phyloP scores from a whole-genome alignment of 169 alveolate genomes.

The Plasmodium gaboni region DNA sequence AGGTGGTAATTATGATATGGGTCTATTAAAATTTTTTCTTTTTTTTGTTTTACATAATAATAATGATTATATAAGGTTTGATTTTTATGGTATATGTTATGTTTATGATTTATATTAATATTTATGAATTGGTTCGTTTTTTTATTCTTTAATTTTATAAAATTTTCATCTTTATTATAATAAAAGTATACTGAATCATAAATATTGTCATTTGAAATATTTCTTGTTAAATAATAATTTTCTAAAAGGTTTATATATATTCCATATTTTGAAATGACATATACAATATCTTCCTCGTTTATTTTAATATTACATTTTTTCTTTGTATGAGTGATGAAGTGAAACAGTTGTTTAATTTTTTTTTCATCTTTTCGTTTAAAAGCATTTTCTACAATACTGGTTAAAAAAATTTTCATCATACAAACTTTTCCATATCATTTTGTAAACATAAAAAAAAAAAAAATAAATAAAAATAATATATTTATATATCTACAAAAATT shows the following conservation, averaged over 20 bases:
- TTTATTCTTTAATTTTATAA: no score
- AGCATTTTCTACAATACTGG: background rate
- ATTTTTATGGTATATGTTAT: no score
- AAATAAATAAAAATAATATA: no score
- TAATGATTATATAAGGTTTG: no score
- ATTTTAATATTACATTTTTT: background rate
- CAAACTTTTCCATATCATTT: background rate
- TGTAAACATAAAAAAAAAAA: background rate
- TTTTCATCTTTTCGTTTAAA: constrained; percentile 26
- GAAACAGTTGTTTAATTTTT: constrained; percentile 22
- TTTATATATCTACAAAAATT: no score
- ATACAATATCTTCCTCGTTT: constrained; percentile 19
- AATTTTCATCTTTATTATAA: no score
- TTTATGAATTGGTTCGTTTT: no score
- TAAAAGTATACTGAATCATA: no score
- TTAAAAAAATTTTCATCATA: constrained; percentile 28
- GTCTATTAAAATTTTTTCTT: no score
- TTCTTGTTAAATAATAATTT: background rate
- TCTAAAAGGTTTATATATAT: background rate
- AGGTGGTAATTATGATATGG: background rate
- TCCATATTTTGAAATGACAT: constrained; percentile 26
- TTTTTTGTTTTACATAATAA: no score
- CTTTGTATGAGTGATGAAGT: constrained; percentile 7
- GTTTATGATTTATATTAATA: no score
- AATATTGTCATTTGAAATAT: no score